These are phyloP conservation scores for Fusarium torulosum DNA, from an alignment of 2,329 filamentous ascomycete species.

Conservation along the genomic window DNA sequence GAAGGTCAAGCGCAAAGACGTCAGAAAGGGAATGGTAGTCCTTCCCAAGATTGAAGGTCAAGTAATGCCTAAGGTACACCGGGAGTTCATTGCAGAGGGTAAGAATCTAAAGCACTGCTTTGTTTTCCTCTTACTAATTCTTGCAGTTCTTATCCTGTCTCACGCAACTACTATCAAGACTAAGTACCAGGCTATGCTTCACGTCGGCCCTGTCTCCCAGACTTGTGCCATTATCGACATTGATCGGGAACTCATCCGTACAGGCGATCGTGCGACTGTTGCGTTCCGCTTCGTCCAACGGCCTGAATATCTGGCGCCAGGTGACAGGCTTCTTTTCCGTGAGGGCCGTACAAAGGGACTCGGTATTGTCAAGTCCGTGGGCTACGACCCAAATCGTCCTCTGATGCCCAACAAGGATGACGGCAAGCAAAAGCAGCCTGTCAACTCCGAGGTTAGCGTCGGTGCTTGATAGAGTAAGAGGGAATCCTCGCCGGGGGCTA, in stretches of 20 bases:
- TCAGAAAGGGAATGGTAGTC: constrained; percentile 98
- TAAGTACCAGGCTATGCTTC: constrained; percentile 97
- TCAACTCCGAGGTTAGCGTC: constrained; percentile 42
- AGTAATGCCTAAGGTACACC: constrained; percentile 76
- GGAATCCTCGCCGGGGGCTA: neutral
- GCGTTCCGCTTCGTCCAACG: constrained; percentile 95
- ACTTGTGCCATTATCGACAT: constrained; percentile 98
- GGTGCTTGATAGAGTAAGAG: constrained; percentile 31
- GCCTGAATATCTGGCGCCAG: constrained; percentile 90
- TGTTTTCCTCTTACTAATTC: constrained; percentile 16
- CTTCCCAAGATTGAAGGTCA: constrained; percentile 83
- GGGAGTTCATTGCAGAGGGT: constrained; percentile 84
- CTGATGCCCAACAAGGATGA: constrained; percentile 48
- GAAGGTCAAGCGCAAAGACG: constrained; percentile 88
- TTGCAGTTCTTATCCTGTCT: constrained; percentile 85
- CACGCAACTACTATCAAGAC: constrained; percentile 98
- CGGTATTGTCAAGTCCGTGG: constrained; percentile 91
- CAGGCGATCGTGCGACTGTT: constrained; percentile 92
- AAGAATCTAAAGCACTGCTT: constrained; percentile 35
- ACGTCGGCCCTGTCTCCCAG: constrained; percentile 94
- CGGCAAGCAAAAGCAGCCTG: constrained; percentile 39
- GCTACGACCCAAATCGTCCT: constrained; percentile 78
- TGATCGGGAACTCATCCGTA: constrained; percentile 93
- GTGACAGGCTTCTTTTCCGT: constrained; percentile 90
- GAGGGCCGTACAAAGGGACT: constrained; percentile 96